Evolutionary conservation across 2,329 filamentous ascomycete species (phyloP).

Genomic region (Clonostachys rosea): DNA sequence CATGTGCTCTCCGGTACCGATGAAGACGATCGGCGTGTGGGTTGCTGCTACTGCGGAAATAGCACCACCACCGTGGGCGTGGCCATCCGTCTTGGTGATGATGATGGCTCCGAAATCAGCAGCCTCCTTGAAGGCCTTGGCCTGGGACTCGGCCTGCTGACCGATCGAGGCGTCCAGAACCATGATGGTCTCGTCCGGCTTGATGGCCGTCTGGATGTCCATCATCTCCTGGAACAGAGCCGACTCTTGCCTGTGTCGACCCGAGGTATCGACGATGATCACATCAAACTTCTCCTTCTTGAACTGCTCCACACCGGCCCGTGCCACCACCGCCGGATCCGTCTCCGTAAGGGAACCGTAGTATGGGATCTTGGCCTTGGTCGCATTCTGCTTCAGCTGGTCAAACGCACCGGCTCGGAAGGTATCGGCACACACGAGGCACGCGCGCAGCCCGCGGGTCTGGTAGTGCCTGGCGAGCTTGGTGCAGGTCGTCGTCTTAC

Average conservation of each 20-base stretch:
- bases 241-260: slow-evolving; percentile 89
- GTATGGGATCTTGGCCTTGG: slow-evolving; percentile 98
- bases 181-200: slow-evolving; percentile 96
- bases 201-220: slow-evolving; percentile 88
- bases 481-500: slow-evolving; percentile 97
- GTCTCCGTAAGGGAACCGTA: slow-evolving; percentile 96
- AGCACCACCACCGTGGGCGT: slow-evolving; percentile 91
- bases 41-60: slow-evolving; percentile 97
- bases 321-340: slow-evolving; percentile 86
- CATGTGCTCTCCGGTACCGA: slow-evolving; percentile 97
- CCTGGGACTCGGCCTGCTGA: slow-evolving; percentile 91
- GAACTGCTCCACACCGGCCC: slow-evolving; percentile 97
- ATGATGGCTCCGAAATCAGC: slow-evolving; percentile 98
- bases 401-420: slow-evolving; percentile 98
- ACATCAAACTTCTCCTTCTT: slow-evolving; percentile 98
- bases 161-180: slow-evolving; percentile 95
- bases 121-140: slow-evolving; percentile 93
- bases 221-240: slow-evolving; percentile 97
- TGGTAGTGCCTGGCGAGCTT: slow-evolving; percentile 95
- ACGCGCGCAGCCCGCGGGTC: slow-evolving; percentile 85
- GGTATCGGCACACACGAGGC: slow-evolving; percentile 94
- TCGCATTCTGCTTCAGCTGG: slow-evolving; percentile 97
- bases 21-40: slow-evolving; percentile 94
- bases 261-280: slow-evolving; percentile 97
- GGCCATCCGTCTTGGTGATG: slow-evolving; percentile 97